These are phyloP conservation scores for Calophaca sinica DNA, from an alignment of 306 rosid genomes.

Conservation along the genomic window DNA sequence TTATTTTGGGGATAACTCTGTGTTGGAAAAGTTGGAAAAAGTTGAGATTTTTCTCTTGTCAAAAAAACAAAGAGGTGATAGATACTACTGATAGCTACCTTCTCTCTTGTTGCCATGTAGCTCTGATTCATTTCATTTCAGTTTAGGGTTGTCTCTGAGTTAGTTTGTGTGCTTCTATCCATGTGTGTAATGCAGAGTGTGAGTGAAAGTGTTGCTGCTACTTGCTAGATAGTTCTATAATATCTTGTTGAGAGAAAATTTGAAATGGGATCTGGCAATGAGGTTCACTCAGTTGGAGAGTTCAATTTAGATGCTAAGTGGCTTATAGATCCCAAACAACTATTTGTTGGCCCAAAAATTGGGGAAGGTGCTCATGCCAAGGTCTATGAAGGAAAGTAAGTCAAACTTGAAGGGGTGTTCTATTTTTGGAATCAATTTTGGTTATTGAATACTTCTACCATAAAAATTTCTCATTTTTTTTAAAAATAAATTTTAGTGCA, in stretches of 20 bases:
- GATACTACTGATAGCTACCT: not conserved
- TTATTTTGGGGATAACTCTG: constrained; percentile 70
- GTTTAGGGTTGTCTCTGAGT: not conserved
- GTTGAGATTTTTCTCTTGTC: constrained; percentile 18
- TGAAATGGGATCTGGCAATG: constrained; percentile 90
- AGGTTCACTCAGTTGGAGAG: constrained; percentile 75
- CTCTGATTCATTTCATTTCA: not conserved
- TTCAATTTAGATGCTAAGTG: constrained; percentile 78
- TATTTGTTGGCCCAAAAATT: constrained; percentile 92
- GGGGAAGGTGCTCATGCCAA: constrained; percentile 97
- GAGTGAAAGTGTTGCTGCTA: constrained; percentile 40
- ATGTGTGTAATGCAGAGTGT: no score
- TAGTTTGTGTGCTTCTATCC: no score
- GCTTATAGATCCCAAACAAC: constrained; percentile 85
- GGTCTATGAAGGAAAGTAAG: constrained; percentile 97
- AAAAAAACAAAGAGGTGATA: not conserved
- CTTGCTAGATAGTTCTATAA: constrained; percentile 34
- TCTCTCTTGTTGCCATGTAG: not conserved
- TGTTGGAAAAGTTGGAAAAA: constrained; percentile 49
- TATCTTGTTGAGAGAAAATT: constrained; percentile 37
- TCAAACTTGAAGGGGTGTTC: constrained; percentile 46
- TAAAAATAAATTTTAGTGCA: not conserved
- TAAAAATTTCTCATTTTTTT: not conserved
- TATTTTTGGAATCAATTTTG: constrained; percentile 38
- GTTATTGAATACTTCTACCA: constrained; percentile 29